Conservation (phyloP, 176 grass and related monocot species). For the Juncus effusus region DNA sequence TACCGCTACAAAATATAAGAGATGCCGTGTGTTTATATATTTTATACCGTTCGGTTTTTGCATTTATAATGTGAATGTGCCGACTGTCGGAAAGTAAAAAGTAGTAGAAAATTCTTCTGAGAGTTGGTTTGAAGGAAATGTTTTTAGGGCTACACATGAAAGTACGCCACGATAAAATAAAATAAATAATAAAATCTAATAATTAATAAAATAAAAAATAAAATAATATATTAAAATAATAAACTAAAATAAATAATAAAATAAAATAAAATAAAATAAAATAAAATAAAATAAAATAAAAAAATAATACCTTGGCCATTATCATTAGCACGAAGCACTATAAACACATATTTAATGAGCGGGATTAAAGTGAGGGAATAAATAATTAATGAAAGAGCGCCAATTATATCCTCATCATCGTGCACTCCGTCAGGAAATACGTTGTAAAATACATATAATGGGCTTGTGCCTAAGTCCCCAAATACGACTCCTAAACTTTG, state of each 20-base stretch:
- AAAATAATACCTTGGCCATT: conserved; percentile 75
- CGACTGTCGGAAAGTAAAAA: too few species aligned
- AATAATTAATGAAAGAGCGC: conserved; percentile 98
- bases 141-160: too few species aligned
- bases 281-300: conserved; percentile 16
- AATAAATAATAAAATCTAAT: too few species aligned
- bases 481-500: conserved; percentile 99
- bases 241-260: background rate
- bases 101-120: too few species aligned
- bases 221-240: too few species aligned
- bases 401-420: conserved; percentile 75
- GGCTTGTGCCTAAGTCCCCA: conserved; percentile 91
- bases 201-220: too few species aligned
- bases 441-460: conserved; percentile 93
- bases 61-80: too few species aligned
- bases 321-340: conserved; percentile 92
- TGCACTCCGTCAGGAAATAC: conserved; percentile 71
- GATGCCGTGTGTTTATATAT: too few species aligned
- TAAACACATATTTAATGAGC: conserved; percentile 90
- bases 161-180: too few species aligned
- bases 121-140: too few species aligned
- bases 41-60: too few species aligned
- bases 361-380: conserved; percentile 92
- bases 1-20: too few species aligned
- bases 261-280: conserved; percentile 8